A percentile compares a stretch with the other conserved stretches of the same genome.
These are phyloP conservation scores for Tricholoma furcatifolium DNA, from an alignment of 768 basidiomycete species.

Conservation along the genomic window DNA sequence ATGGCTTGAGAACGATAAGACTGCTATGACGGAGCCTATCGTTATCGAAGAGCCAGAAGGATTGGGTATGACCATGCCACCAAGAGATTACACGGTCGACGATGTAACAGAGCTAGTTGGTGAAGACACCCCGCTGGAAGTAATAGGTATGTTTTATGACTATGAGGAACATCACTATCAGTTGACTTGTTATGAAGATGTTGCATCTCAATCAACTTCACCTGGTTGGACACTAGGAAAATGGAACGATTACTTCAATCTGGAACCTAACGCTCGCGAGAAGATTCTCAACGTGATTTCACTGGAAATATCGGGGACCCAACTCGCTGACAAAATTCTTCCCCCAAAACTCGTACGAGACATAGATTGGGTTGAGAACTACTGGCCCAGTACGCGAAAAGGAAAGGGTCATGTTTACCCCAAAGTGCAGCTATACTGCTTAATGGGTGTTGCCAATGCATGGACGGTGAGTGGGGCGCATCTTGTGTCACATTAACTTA, in stretches of 20 bases:
- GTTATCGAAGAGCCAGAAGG: conserved; percentile 77
- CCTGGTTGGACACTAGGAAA: conserved; percentile 87
- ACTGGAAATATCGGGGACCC: conserved; percentile 87
- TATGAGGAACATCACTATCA: not conserved
- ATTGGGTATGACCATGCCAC: conserved; percentile 90
- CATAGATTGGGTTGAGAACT: conserved; percentile 95
- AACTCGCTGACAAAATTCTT: conserved; percentile 71
- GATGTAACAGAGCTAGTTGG: conserved; percentile 84
- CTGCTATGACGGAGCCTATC: conserved; percentile 80
- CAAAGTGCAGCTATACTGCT: conserved; percentile 93
- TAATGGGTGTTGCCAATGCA: conserved; percentile 92
- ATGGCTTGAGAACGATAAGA: conserved; percentile 73
- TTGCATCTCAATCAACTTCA: conserved; percentile 81
- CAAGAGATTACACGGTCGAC: conserved; percentile 63
- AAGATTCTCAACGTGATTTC: conserved; percentile 96
- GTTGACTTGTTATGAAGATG: conserved; percentile 50
- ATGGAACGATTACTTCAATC: conserved; percentile 87
- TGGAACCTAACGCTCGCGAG: conserved; percentile 66
- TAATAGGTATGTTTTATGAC: conserved; percentile 68
- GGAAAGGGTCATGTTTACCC: conserved; percentile 77
- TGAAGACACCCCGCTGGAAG: conserved; percentile 77
- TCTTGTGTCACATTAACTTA: not conserved
- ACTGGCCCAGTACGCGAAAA: conserved; percentile 83
- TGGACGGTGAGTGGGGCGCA: conserved; percentile 77
- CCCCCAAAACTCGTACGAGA: conserved; percentile 86